Conservation (phyloP, 495 filamentous ascomycete species). For the Xylaria nigripes region DNA sequence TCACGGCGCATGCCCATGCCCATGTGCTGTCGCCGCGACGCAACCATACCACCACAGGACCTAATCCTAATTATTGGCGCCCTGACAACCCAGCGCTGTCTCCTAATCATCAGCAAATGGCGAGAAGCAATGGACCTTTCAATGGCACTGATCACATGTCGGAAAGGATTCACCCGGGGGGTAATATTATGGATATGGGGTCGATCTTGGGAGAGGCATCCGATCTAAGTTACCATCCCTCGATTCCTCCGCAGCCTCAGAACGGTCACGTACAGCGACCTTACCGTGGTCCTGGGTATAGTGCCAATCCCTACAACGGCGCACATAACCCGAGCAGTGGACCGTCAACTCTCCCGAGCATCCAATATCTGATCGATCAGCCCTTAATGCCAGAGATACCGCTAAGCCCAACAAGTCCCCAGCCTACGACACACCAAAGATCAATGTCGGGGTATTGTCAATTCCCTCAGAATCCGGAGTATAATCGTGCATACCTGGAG, state of each 20-base stretch:
- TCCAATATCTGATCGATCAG: slow-evolving; percentile 8
- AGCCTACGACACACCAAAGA: slow-evolving; percentile 10
- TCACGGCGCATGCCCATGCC: slow-evolving; percentile 10
- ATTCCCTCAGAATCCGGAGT: not conserved
- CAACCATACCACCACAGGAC: too few relatives aligned
- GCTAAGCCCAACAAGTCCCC: not conserved
- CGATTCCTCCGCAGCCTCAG: slow-evolving; percentile 18
- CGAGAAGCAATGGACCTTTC: too few relatives aligned
- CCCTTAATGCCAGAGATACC: slow-evolving; percentile 1
- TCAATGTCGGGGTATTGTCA: slow-evolving; percentile 7
- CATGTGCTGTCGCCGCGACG: not conserved
- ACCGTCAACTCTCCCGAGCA: slow-evolving; percentile 6
- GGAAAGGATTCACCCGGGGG: too few relatives aligned
- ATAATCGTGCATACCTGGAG: not conserved
- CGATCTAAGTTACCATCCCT: slow-evolving; percentile 10
- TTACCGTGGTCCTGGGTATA: slow-evolving; percentile 11
- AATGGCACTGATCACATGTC: too few relatives aligned
- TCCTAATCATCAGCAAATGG: too few relatives aligned
- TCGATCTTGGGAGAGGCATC: too few relatives aligned
- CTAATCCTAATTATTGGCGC: too few relatives aligned
- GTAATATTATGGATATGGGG: too few relatives aligned
- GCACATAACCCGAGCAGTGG: slow-evolving; percentile 3
- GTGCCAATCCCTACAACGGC: not conserved
- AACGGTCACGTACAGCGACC: slow-evolving; percentile 10
- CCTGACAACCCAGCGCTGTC: too few relatives aligned